phyloP scores from a whole-genome alignment of 2,329 filamentous ascomycete species.

The Alternaria sp. region DNA sequence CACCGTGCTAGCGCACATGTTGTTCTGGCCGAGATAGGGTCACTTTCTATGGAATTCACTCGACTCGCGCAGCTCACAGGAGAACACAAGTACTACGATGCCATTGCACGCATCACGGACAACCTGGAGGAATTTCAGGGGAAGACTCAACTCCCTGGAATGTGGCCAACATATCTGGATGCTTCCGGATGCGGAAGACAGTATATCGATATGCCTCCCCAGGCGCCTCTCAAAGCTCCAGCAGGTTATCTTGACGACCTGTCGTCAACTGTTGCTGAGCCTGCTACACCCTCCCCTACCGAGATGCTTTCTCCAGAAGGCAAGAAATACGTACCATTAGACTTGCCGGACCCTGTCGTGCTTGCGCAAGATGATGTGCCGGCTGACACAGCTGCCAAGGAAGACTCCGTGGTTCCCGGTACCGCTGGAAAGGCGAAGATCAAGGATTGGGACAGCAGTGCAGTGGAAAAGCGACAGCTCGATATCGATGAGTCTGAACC shows the following conservation, averaged over 20 bases:
- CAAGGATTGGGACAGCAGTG: conserved; percentile 36
- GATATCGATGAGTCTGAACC: conserved; percentile 29
- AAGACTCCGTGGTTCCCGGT: conserved; percentile 13
- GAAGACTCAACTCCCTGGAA: conserved; percentile 57
- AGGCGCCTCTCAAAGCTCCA: conserved; percentile 33
- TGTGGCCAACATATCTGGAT: conserved; percentile 60
- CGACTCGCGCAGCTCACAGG: conserved; percentile 58
- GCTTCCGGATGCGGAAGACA: conserved; percentile 50
- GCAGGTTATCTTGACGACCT: conserved; percentile 14
- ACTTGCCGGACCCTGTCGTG: conserved; percentile 41
- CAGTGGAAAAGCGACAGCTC: conserved; percentile 35
- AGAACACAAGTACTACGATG: conserved; percentile 59
- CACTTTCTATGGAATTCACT: conserved; percentile 60
- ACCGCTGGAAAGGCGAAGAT: conserved; percentile 22
- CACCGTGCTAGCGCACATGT: conserved; percentile 54
- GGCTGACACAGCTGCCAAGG: conserved; percentile 1
- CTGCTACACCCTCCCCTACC: conserved; percentile 21
- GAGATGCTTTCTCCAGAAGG: conserved; percentile 38
- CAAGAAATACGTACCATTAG: conserved; percentile 45
- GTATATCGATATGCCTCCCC: conserved; percentile 34
- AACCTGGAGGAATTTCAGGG: conserved; percentile 56
- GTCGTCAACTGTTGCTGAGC: conserved; percentile 2
- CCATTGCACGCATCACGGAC: conserved; percentile 57
- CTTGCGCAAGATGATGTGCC: conserved; percentile 31
- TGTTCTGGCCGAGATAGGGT: conserved; percentile 59